Conservation (phyloP, 331 rosid species). For the Erythrophleum ivorense region DNA sequence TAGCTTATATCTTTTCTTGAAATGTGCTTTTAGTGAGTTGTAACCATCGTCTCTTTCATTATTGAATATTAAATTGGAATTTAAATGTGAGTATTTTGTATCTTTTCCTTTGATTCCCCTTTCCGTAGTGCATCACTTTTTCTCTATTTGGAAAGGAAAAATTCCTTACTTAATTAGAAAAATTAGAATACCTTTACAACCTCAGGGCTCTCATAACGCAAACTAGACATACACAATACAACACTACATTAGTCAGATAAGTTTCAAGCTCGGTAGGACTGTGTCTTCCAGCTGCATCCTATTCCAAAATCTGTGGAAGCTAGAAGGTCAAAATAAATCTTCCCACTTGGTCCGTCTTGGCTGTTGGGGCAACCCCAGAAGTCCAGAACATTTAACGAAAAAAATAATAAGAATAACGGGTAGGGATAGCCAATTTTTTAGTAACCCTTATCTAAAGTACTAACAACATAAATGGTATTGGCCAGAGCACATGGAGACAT, state of each 20-base stretch:
- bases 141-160: background rate
- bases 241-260: background rate
- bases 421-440: background rate
- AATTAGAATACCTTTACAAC: background rate
- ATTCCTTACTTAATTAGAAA: background rate
- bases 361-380: background rate
- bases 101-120: no score
- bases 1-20: no score
- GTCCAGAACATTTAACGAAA: background rate
- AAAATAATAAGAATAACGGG: background rate
- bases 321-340: slow-evolving; percentile 6
- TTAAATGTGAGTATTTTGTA: no score
- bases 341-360: slow-evolving; percentile 6
- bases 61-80: no score
- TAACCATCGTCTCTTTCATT: no score
- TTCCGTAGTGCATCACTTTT: background rate
- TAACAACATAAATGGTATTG: background rate
- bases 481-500: background rate
- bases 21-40: no score
- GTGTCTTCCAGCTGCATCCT: background rate
- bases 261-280: background rate
- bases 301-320: background rate
- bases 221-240: background rate
- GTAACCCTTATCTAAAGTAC: background rate
- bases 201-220: background rate